phyloP scores from a whole-genome alignment of 164 flowering plant species.

The Taxillus chinensis region DNA sequence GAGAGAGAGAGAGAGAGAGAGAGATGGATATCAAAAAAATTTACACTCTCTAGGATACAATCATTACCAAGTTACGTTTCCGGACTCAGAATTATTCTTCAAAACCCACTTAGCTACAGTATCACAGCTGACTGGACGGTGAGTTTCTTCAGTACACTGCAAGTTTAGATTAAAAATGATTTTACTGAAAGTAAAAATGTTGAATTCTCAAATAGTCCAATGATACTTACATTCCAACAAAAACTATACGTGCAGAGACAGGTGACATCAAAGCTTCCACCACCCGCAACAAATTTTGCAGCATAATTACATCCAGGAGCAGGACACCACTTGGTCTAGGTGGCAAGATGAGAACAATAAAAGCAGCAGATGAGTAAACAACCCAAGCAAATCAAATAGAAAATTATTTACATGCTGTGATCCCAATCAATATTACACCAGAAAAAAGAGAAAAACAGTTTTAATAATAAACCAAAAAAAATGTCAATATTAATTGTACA shows the following conservation, averaged over 20 bases:
- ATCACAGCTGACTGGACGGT: conserved; percentile 81
- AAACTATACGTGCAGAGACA: conserved; percentile 61
- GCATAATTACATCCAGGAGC: conserved; percentile 85
- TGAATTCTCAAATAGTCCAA: no score
- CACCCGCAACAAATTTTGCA: conserved; percentile 54
- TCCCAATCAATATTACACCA: no score
- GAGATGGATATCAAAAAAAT: no score
- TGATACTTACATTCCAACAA: conserved; percentile 72
- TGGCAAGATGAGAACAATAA: conserved; percentile 2
- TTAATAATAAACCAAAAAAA: no score
- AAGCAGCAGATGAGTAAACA: neutral
- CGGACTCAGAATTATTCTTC: conserved; percentile 77
- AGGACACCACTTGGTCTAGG: conserved; percentile 85
- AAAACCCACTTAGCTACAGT: conserved; percentile 63
- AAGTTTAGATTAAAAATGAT: neutral
- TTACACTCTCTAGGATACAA: no score
- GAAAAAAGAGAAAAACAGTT: no score
- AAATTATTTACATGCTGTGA: no score
- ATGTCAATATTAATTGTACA: no score
- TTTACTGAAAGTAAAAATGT: neutral
- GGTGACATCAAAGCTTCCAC: conserved; percentile 58
- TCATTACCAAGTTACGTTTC: conserved; percentile 58
- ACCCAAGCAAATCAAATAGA: no score
- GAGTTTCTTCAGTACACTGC: conserved; percentile 84
- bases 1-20: no score